A percentile compares a stretch with the other conserved stretches of the same genome.
Conservation (phyloP, 768 basidiomycete species). For the Xerocomus potaroensis region DNA sequence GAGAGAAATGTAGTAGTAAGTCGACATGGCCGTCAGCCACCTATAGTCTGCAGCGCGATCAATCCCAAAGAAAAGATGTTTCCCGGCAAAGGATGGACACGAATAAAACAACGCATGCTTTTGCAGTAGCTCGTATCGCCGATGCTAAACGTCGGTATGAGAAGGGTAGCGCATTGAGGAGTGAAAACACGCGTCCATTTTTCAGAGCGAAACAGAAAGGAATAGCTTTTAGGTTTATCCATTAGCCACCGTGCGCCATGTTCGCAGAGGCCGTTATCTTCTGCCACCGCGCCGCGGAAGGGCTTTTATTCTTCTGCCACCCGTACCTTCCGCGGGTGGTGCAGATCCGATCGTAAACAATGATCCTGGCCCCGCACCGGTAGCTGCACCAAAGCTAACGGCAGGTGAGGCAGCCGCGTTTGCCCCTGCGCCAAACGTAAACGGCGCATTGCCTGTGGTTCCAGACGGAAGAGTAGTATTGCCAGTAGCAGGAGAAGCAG, state of each 20-base stretch:
- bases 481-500: conserved; percentile 51
- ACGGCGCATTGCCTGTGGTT: conserved; percentile 26
- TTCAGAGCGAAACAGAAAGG: conserved; percentile 10
- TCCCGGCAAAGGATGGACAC: conserved; percentile 7
- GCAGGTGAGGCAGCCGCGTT: conserved; percentile 35
- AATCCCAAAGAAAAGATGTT: conserved; percentile 10
- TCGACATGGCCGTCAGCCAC: conserved; percentile 30
- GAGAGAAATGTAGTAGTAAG: conserved; percentile 9
- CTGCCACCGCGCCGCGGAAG: conserved; percentile 43
- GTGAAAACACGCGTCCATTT: conserved; percentile 7
- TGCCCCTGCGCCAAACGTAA: conserved; percentile 36
- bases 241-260: conserved; percentile 8
- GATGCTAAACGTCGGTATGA: conserved; percentile 27
- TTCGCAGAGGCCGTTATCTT: conserved; percentile 16
- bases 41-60: conserved; percentile 13
- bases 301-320: conserved; percentile 48
- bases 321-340: conserved; percentile 35
- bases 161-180: conserved; percentile 17
- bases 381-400: conserved; percentile 39
- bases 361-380: conserved; percentile 30
- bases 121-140: conserved; percentile 3
- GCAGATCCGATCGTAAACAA: conserved; percentile 62
- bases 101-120: conserved; percentile 3
- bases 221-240: conserved; percentile 9
- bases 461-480: conserved; percentile 29